Base-by-base conservation (phyloP, 108 stramenopile genomes). In the Cyclostephanos tholiformis region DNA sequence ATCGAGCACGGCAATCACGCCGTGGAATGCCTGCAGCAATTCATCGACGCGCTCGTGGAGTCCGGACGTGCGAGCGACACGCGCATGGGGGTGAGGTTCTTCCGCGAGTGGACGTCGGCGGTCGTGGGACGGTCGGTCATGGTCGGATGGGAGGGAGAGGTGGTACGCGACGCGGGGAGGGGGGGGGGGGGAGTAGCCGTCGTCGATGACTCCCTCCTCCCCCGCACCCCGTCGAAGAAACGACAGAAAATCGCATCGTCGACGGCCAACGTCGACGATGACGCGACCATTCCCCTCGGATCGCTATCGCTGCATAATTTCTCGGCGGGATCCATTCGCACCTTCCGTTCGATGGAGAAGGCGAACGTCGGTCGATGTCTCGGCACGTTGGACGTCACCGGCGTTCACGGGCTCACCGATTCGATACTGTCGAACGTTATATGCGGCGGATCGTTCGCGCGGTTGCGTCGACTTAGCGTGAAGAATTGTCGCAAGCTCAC, bases 401-500 rank as follows among this genome's bases (percentile, higher is more conserved):
- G 92, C 5, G 66, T 89, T 26, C 84, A 87, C 32, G 80, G 85
- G 14, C 48, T 93, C 57, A 88, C 84, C 0, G 90, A 93, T 69
- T 56, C 64, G 30, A 75, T 84, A 48, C 27, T 91, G 48, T 58
- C 75, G 8, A 27, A 82, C 43, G 39, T 49, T 58, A 16, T 71
- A 75, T 67, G 63, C 74, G 48, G 53, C 55, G 78, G 63, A 59
- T 52, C 84, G 59, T 52, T 80, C 56, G 75, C 78, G 10, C 64
- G 87, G 17, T 67, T 93, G 52, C 55, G 71, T 61, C 86, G 90
- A 4, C 71, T 93, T 1, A 82, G 82, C 55, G 51, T 93, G 27
- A 93, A 93, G 66, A 93, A 93, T 68, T 89, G 88, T 72, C 86
- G 92, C 12, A 87, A 90, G 36, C 49, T 93, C 32, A 89, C 92